Conservation (phyloP, 2,329 filamentous ascomycete genomes). For the Rachicladosporium sp. region DNA sequence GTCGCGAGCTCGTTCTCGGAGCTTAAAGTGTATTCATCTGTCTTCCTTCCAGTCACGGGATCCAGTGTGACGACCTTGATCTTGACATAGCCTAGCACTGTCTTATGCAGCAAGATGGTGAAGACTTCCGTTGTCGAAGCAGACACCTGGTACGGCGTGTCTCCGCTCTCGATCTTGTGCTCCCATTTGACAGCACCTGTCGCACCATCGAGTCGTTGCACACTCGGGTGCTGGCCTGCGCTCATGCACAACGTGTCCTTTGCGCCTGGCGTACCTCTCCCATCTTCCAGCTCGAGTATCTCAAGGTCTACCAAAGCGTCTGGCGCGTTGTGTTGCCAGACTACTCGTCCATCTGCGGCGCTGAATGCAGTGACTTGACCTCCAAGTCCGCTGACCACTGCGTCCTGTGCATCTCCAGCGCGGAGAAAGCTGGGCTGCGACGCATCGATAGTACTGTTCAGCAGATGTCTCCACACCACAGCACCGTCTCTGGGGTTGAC, state of each 20-base stretch:
- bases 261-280: constrained; percentile 22
- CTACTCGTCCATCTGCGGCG: constrained; percentile 63
- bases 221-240: constrained; percentile 42
- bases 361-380: constrained; percentile 68
- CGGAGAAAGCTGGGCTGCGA: constrained; percentile 41
- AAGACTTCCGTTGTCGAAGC: constrained; percentile 58
- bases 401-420: constrained; percentile 66
- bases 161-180: constrained; percentile 50
- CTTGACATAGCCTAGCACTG: constrained; percentile 54
- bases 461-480: constrained; percentile 72
- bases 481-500: constrained; percentile 78
- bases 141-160: constrained; percentile 63
- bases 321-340: constrained; percentile 56
- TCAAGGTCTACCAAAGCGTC: constrained; percentile 57
- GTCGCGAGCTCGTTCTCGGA: constrained; percentile 61
- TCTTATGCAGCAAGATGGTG: constrained; percentile 62
- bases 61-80: constrained; percentile 67
- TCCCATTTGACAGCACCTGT: constrained; percentile 71
- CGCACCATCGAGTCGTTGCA: constrained; percentile 60
- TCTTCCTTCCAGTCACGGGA: constrained; percentile 56
- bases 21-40: constrained; percentile 58
- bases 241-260: constrained; percentile 65
- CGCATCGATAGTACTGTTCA: constrained; percentile 32
- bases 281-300: constrained; percentile 58
- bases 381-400: constrained; percentile 62